Conservation (phyloP, 2,329 filamentous ascomycete genomes). For the Talaromyces islandicus region DNA sequence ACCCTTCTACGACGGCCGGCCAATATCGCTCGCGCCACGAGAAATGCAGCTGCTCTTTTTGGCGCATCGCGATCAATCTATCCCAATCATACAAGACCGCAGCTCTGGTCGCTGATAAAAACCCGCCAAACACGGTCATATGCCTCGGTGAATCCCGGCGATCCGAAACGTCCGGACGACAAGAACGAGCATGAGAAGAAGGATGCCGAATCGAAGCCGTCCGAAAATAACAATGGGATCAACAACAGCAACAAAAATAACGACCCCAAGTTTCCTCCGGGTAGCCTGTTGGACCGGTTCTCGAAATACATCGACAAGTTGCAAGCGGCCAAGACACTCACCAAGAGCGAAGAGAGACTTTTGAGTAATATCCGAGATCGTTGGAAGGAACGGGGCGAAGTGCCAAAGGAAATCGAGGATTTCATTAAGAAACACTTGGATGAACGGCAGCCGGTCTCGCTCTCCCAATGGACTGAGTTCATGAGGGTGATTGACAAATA, state of each 20-base stretch:
- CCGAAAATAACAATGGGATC: conserved; percentile 3
- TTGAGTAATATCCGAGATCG: background rate
- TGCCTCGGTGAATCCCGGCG: conserved; percentile 38
- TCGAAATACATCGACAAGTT: conserved; percentile 1
- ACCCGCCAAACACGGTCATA: conserved; percentile 33
- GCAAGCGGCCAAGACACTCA: background rate
- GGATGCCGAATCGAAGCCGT: conserved; percentile 15
- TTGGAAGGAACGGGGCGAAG: background rate
- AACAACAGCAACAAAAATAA: background rate
- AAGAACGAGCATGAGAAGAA: conserved; percentile 23
- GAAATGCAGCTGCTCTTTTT: conserved; percentile 49
- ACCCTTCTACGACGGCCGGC: conserved; percentile 58
- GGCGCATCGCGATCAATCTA: conserved; percentile 44
- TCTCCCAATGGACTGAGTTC: conserved; percentile 6
- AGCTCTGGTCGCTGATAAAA: conserved; percentile 31
- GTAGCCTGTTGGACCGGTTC: conserved; percentile 3
- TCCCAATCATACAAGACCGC: conserved; percentile 32
- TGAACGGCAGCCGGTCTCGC: conserved; percentile 2
- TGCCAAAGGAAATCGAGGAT: conserved; percentile 9
- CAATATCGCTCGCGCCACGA: conserved; percentile 58
- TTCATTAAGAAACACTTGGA: conserved; percentile 9
- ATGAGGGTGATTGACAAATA: background rate
- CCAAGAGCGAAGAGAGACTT: conserved; percentile 1
- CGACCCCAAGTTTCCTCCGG: background rate
- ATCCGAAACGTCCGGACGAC: conserved; percentile 39